Base-by-base conservation (phyloP, 2,329 filamentous ascomycete species). In the Rhytidhysteron rufulum region DNA sequence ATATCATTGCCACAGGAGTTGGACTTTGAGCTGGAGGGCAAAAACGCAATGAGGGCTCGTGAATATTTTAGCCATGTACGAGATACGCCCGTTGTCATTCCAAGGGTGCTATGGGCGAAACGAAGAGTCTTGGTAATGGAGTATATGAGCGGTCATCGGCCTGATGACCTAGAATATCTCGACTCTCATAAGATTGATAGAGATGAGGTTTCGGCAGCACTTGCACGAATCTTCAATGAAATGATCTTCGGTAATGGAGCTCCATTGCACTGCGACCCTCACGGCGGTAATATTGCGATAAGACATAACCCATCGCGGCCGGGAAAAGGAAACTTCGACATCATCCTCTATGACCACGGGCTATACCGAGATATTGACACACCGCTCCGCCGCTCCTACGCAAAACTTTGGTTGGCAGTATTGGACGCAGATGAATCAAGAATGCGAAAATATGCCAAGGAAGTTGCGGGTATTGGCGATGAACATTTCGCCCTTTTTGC, bases 171-270 rank as follows among this genome's bases (percentile, higher is more conserved):
- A 1, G 80, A 80, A 13, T 97, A 86, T 60, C 74, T 98, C 3
- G 93, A 97, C 63, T 72, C 76, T 5, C 86, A 94, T 61, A 78
- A 80, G 42, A 98, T 98, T 60, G 88, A 95, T 65, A 82, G 93
- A 16, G 93, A 97, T 59, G 91, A 97, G 66, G 93, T 98, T 4
- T 95, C 90, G 0, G 90, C 91, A 1, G 86, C 89, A 0, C 74
- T 98, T 4, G 85, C 93, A 0, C 82, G 84, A 43, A 88, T 98
- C 43, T 98, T 98, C 77, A 98, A 98, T 72, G 90, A 97, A 63
- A 98, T 98, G 93, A 96, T 98, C 52, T 98, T 98, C 51, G 90
- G 91, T 35, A 79, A 83, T 38, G 78, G 84, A 43, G 91, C 91
- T 0, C 89, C 93, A 0, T 71, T 98, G 29, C 93, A 98, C 69